phyloP scores from a whole-genome alignment of 2,329 filamentous ascomycete genomes.

The Fusarium devonianum region DNA sequence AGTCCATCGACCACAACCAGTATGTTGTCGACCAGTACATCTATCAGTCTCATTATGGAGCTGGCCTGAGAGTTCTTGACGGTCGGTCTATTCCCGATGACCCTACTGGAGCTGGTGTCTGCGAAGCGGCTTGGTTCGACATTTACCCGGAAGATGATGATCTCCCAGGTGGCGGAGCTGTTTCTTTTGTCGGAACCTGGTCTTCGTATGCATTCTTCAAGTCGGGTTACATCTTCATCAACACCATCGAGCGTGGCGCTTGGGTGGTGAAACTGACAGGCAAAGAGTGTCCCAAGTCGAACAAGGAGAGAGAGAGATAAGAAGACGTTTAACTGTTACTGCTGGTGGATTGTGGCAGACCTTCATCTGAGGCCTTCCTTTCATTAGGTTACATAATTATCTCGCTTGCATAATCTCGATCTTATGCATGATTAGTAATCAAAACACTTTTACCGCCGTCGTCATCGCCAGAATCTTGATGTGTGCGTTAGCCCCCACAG shows the following conservation, averaged over 20 bases:
- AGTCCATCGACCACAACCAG: constrained; percentile 58
- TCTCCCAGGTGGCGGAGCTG: constrained; percentile 46
- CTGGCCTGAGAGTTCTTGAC: constrained; percentile 55
- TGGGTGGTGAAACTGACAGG: constrained; percentile 53
- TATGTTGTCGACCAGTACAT: constrained; percentile 54
- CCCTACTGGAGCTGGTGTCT: constrained; percentile 54
- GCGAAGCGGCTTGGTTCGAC: constrained; percentile 59
- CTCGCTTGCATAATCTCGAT: too few relatives aligned
- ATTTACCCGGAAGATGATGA: constrained; percentile 59
- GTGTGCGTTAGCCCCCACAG: too few relatives aligned
- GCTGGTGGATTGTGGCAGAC: too few relatives aligned
- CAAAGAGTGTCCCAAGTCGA: constrained; percentile 21
- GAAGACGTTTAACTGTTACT: too few relatives aligned
- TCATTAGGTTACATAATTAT: too few relatives aligned
- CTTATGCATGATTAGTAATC: too few relatives aligned
- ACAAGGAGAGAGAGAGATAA: too few relatives aligned
- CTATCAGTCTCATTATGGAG: constrained; percentile 60
- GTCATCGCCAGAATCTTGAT: too few relatives aligned
- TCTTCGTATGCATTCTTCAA: constrained; percentile 58
- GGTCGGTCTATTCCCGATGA: constrained; percentile 48
- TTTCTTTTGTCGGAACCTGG: constrained; percentile 56
- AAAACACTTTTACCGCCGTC: too few relatives aligned
- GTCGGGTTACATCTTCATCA: constrained; percentile 58
- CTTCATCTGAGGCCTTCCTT: too few relatives aligned
- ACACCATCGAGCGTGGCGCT: constrained; percentile 60